phyloP scores from a whole-genome alignment of 352 stramenopile species.

The Chrysophaeum taylorii region DNA sequence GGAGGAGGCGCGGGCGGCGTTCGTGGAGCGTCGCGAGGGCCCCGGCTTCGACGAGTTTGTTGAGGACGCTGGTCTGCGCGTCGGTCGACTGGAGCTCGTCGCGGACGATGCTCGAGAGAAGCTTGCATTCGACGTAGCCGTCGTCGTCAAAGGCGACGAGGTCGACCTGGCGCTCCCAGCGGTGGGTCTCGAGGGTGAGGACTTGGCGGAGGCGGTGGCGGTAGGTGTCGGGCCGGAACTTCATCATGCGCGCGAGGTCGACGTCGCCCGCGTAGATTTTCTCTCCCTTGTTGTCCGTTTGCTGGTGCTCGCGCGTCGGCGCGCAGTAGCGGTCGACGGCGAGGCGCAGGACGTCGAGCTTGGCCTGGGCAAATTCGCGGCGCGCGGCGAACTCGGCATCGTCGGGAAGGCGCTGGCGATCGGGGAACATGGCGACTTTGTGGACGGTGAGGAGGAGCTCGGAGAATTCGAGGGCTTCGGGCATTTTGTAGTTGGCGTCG shows the following conservation, averaged over 20 bases:
- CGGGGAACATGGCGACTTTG: too few species aligned
- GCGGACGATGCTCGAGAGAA: background rate
- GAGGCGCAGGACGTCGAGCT: background rate
- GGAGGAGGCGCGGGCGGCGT: background rate
- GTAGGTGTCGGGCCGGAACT: background rate
- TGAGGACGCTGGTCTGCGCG: background rate
- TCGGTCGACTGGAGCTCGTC: background rate
- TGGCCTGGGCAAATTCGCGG: background rate
- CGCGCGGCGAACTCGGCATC: background rate
- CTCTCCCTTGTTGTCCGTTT: background rate
- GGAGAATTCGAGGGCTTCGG: background rate
- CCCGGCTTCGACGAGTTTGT: background rate
- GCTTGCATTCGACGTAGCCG: background rate
- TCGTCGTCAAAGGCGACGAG: background rate
- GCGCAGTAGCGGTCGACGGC: background rate
- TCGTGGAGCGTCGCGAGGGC: background rate
- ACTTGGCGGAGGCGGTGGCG: too few species aligned
- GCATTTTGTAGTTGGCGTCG: too few species aligned
- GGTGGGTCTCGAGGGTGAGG: background rate
- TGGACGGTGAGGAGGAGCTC: background rate
- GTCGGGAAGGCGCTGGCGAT: background rate
- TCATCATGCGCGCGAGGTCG: background rate
- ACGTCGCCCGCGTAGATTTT: background rate
- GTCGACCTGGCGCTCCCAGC: constrained; percentile 3
- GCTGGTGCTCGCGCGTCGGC: too few species aligned